phyloP scores from a whole-genome alignment of 1,139 yeast species.

The Candida frijolesensis region DNA sequence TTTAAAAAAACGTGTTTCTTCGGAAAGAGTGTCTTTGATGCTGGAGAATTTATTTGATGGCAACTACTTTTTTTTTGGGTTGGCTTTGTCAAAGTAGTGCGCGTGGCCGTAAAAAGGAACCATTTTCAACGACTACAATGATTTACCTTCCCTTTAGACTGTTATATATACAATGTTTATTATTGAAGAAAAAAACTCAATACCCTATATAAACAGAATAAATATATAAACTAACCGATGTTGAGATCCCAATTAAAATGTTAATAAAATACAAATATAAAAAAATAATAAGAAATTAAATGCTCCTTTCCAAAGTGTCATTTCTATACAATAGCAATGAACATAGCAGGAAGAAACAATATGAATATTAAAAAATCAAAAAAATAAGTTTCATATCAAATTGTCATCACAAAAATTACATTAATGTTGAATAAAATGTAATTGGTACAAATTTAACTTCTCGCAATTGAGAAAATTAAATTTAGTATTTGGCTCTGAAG shows the following conservation, averaged over 20 bases:
- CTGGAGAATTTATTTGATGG: conserved; percentile 3
- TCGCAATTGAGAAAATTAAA: neutral
- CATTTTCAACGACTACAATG: too few species aligned
- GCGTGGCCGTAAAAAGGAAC: too few species aligned
- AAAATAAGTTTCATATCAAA: conserved; percentile 17
- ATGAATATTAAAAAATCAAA: conserved; percentile 18
- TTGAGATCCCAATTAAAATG: conserved; percentile 47
- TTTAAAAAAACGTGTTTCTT: neutral
- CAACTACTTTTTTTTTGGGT: neutral
- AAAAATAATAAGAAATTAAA: conserved; percentile 12
- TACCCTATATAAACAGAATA: conserved; percentile 7
- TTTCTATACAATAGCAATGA: neutral
- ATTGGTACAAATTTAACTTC: conserved; percentile 16
- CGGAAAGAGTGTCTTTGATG: neutral
- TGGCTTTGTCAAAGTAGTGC: neutral
- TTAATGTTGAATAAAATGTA: conserved; percentile 71
- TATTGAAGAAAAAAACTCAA: neutral
- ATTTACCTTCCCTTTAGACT: neutral
- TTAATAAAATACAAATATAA: conserved; percentile 20
- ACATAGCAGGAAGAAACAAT: neutral
- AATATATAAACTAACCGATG: conserved; percentile 40
- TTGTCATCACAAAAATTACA: conserved; percentile 43
- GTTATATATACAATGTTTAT: conserved; percentile 5
- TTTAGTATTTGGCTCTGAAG: conserved; percentile 68
- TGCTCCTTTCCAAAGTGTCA: neutral